Evolutionary conservation across 805 yeast genomes (phyloP).

Genomic region (Pichia occidentalis): DNA sequence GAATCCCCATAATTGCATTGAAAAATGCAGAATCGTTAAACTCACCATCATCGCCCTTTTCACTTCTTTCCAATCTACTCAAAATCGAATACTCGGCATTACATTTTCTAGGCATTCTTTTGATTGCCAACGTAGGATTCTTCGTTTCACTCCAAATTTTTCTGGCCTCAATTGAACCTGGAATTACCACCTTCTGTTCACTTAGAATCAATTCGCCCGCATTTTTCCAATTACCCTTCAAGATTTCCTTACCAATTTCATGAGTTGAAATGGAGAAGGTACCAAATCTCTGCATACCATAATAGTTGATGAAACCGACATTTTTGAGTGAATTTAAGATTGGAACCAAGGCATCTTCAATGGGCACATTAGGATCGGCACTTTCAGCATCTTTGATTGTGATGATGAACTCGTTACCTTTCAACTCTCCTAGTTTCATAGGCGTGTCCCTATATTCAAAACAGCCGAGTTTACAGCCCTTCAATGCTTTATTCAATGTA

Average conservation of each 20-base stretch:
- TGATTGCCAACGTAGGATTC: constrained; percentile 59
- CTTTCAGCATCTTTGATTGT: constrained; percentile 69
- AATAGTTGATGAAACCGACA: constrained; percentile 86
- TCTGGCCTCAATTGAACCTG: constrained; percentile 80
- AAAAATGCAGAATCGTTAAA: constrained; percentile 54
- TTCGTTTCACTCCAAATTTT: constrained; percentile 69
- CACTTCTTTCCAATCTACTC: constrained; percentile 48
- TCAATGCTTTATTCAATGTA: constrained; percentile 65
- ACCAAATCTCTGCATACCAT: constrained; percentile 98
- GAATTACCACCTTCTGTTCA: constrained; percentile 78
- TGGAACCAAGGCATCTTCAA: constrained; percentile 41
- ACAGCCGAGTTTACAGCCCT: constrained; percentile 75
- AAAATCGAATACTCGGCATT: constrained; percentile 77
- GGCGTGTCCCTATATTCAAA: constrained; percentile 59
- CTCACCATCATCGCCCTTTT: constrained; percentile 38
- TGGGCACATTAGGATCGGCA: constrained; percentile 26
- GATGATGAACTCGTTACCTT: constrained; percentile 84
- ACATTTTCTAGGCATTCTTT: constrained; percentile 80
- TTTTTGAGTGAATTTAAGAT: constrained; percentile 53
- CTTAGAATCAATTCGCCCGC: constrained; percentile 76
- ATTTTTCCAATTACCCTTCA: constrained; percentile 68
- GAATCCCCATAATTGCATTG: constrained; percentile 79
- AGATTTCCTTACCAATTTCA: constrained; percentile 64
- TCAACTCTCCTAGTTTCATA: constrained; percentile 72
- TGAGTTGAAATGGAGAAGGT: constrained; percentile 93